A percentile compares a stretch with the other conserved stretches of the same genome.
These are phyloP conservation scores for Graphiopsis chlorocephala DNA, from an alignment of 2,329 filamentous ascomycete genomes.

Conservation along the genomic window DNA sequence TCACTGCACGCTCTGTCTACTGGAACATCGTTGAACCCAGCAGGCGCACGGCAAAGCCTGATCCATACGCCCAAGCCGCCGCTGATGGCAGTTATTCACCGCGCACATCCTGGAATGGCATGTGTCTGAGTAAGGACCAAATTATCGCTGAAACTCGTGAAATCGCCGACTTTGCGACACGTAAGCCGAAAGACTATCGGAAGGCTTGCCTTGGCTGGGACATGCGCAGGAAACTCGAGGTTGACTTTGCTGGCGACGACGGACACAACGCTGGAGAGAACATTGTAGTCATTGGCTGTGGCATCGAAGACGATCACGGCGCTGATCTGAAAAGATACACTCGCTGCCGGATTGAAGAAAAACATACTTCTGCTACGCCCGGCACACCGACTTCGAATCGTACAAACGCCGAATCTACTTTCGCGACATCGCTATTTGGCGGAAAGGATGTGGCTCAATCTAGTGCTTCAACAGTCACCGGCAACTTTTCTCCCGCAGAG, in stretches of 20 bases:
- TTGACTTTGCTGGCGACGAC: slow-evolving; percentile 85
- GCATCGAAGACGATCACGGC: slow-evolving; percentile 58
- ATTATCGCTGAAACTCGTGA: slow-evolving; percentile 73
- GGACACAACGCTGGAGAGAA: slow-evolving; percentile 72
- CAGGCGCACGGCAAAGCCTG: slow-evolving; percentile 66
- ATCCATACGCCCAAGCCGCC: slow-evolving; percentile 68
- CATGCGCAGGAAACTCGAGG: slow-evolving; percentile 79
- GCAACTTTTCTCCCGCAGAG: slow-evolving; percentile 26
- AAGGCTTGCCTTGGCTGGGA: slow-evolving; percentile 83
- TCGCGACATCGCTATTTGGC: slow-evolving; percentile 46
- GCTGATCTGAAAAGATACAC: slow-evolving; percentile 57
- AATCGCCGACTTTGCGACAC: slow-evolving; percentile 71
- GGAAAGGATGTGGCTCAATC: slow-evolving; percentile 35
- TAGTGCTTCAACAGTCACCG: slow-evolving; percentile 33
- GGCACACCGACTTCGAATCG: not conserved
- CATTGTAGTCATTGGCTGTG: slow-evolving; percentile 71
- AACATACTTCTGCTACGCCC: not conserved
- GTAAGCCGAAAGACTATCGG: slow-evolving; percentile 74
- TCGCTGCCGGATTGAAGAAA: slow-evolving; percentile 48
- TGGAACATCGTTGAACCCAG: slow-evolving; percentile 82
- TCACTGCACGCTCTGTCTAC: slow-evolving; percentile 70
- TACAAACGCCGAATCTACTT: slow-evolving; percentile 28
- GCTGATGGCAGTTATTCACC: slow-evolving; percentile 74
- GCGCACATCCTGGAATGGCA: slow-evolving; percentile 69
- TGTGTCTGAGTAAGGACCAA: slow-evolving; percentile 69